Conservation (phyloP, 176 grass and related monocot genomes). For the Oryza meyeriana region DNA sequence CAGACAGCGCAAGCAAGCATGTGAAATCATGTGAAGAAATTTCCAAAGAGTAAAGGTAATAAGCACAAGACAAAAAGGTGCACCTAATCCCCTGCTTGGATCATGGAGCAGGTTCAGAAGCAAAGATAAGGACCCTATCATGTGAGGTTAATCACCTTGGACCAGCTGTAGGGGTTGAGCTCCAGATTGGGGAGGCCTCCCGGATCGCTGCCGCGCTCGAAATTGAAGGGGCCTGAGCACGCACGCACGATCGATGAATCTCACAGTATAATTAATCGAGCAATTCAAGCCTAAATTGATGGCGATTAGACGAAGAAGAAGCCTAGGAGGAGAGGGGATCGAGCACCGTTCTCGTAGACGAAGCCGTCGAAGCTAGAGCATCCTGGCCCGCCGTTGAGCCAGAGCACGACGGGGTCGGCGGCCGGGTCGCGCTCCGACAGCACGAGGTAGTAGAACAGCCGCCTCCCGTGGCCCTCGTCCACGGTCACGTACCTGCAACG, state of each 20-base stretch:
- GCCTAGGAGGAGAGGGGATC: neutral
- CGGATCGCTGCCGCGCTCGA: conserved; percentile 34
- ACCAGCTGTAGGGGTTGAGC: conserved; percentile 90
- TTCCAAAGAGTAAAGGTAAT: neutral
- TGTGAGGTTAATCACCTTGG: conserved; percentile 44
- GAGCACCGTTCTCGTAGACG: conserved; percentile 67
- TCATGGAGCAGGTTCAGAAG: neutral
- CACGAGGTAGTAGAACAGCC: conserved; percentile 85
- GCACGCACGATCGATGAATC: neutral
- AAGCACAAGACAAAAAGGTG: neutral
- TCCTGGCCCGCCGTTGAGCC: conserved; percentile 88
- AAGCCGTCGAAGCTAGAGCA: conserved; percentile 93
- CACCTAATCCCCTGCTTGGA: neutral
- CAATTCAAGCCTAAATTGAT: neutral
- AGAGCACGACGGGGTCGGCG: conserved; percentile 75
- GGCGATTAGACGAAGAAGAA: neutral
- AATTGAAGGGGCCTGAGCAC: conserved; percentile 70
- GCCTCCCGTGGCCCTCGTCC: conserved; percentile 51
- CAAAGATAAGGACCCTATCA: neutral
- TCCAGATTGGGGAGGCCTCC: conserved; percentile 59
- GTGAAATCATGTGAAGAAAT: neutral
- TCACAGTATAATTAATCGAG: too few relatives aligned
- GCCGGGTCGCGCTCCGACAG: conserved; percentile 60
- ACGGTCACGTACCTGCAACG: conserved; percentile 17
- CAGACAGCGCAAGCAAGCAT: neutral